phyloP scores from a whole-genome alignment of 2,329 filamentous ascomycete genomes.

The Apiospora hydei region DNA sequence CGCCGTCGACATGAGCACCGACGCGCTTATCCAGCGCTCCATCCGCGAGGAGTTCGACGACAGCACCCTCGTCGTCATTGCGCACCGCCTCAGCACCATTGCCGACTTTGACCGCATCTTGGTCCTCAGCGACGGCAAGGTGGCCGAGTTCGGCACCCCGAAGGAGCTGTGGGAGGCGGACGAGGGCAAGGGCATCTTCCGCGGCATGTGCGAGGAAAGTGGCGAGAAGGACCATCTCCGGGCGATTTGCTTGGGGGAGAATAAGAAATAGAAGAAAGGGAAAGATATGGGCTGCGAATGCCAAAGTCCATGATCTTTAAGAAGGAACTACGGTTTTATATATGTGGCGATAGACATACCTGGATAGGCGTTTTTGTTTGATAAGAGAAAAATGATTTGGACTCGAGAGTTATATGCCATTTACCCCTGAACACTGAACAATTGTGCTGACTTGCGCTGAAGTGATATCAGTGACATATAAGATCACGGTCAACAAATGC shows the following conservation, averaged over 20 bases:
- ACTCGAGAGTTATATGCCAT: not conserved
- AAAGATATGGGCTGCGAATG: not conserved
- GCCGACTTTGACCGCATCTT: constrained; percentile 79
- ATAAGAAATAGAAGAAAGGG: not conserved
- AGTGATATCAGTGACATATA: too few relatives aligned
- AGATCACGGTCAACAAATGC: not conserved
- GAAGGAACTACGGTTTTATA: not conserved
- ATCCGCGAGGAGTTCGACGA: constrained; percentile 76
- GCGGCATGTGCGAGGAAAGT: constrained; percentile 68
- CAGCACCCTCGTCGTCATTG: constrained; percentile 76
- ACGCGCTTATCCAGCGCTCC: constrained; percentile 74
- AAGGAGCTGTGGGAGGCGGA: constrained; percentile 61
- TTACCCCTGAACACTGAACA: not conserved
- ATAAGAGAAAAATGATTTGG: not conserved
- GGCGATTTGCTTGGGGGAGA: constrained; percentile 49
- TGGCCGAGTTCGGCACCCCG: constrained; percentile 73
- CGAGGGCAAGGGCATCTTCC: constrained; percentile 56
- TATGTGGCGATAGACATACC: not conserved
- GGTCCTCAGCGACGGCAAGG: constrained; percentile 72
- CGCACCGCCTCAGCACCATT: constrained; percentile 78
- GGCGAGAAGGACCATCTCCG: constrained; percentile 63
- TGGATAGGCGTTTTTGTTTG: not conserved
- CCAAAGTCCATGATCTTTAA: not conserved
- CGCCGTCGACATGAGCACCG: constrained; percentile 80
- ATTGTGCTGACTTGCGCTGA: not conserved